Base-by-base conservation (phyloP, 192 early-diverging fungal genomes). In the Obelidium mucronatum region DNA sequence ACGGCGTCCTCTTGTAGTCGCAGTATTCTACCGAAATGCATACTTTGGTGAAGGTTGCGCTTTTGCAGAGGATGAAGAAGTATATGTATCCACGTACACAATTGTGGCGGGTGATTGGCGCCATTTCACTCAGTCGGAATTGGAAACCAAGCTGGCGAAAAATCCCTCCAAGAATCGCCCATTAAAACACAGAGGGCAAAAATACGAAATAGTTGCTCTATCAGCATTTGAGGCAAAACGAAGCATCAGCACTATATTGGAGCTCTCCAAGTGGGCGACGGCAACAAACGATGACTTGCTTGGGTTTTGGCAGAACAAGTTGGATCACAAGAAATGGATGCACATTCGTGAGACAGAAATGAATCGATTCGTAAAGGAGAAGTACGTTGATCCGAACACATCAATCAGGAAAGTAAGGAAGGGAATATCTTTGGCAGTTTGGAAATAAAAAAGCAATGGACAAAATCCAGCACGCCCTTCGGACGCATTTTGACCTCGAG, bases 1-100 rank as follows among this genome's bases (percentile, higher is more conserved):
- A 42, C 22, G 19, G 8, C 26, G 5, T 4, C 64, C 74, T 3
- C 64, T 83, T 33, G 64, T 78, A 2, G 48, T 81, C 51, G 83
- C 70, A 33, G 58, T 61, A 19, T 30, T 83, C 3, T 13, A 63
- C n/a, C 33, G 48, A 1, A 5, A 53, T 3, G 36, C 55, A 19
- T 85, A 84, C 64, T 84, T 85, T 70, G 84, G 82, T 8, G 75
- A 85, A 61, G 76, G 75, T n/a, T 77, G 58, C 34, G 71, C 83
- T 17, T 56, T 80, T n/a, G 24, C 24, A 19, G 58, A 37, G 26
- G 66, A 58, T 3, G n/a, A 48, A 24, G 34, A 37, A 37, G 22
- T 35, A 3, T 26, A 5, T 22, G 13, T 6, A 30, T 37, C 56
- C 6, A 3, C 11, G 56, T 70, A 67, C 34, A 68, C 67, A 15